Conservation (phyloP, 345 rosid genomes). For the Euphorbia tirucalli region DNA sequence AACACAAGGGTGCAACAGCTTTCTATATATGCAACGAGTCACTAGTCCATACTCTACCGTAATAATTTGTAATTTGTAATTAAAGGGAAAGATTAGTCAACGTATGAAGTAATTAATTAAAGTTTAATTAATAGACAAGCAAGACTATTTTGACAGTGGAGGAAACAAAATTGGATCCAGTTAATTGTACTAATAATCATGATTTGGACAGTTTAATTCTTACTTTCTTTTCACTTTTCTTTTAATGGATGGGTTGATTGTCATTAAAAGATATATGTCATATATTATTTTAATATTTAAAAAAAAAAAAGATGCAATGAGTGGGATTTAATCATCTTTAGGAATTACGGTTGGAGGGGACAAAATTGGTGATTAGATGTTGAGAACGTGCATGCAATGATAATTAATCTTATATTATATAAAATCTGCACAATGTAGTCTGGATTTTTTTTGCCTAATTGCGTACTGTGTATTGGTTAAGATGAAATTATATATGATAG, state of each 20-base stretch:
- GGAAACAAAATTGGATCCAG: neutral
- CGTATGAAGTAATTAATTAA: neutral
- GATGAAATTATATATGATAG: no score
- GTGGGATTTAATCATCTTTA: conserved; percentile 1
- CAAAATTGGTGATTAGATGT: conserved; percentile 7
- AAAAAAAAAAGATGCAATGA: neutral
- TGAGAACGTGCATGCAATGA: conserved; percentile 14
- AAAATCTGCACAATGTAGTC: neutral
- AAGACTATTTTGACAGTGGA: neutral
- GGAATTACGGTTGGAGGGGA: conserved; percentile 11
- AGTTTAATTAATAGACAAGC: neutral
- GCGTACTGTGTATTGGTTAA: neutral
- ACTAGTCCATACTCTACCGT: no score
- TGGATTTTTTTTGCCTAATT: neutral
- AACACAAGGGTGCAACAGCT: no score
- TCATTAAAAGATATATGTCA: neutral
- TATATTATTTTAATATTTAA: neutral
- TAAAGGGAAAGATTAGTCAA: neutral
- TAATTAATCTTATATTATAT: neutral
- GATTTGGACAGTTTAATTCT: neutral
- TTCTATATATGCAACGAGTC: no score
- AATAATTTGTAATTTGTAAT: no score
- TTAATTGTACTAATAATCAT: neutral
- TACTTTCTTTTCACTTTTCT: neutral
- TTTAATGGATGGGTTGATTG: neutral